Evolutionary conservation across 2,329 filamentous ascomycete genomes (phyloP), one percentile per base, ranked within the genome.

Genomic region (Trichophyton benhamiae): DNA sequence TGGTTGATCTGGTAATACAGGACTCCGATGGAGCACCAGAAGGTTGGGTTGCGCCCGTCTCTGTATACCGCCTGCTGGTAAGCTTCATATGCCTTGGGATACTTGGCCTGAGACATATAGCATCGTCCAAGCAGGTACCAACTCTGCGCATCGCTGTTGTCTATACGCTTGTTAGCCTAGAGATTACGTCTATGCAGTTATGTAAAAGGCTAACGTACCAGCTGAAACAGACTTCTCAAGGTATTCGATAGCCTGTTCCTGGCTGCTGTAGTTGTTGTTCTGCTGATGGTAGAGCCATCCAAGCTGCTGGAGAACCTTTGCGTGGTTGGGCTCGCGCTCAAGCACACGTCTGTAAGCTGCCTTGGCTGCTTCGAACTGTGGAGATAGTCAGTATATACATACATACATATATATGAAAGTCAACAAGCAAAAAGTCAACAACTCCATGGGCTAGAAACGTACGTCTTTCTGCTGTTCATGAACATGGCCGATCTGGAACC

Each of bases 1-100:
- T 99, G 94, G 76, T 97, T 99, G 79, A 99, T 99, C 77, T 97
- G 94, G 77, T 97, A 99, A 75, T 99, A 99, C 63, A 99, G 82
- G 15, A 99, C 94, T 73, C 94, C 94, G 72, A 99, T 99, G 8
- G 92, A 97, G 79, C 94, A 97, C 94, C 94, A 99, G 79, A 97
- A 99, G 1, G 94, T 97, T 17, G 94, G 94, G 73, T 97, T 97
- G 67, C 94, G 87, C 38, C 94, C 94, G 72, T 99, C 94, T 62
- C 94, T 90, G 72, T 99, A 99, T 44, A 99, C 94, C 2, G 94
- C 94, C 78, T 99, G 94, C 73, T 99, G 94, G 74, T 97, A 97
- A 4, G 94, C 92, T 72, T 99, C 94, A 69, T 97, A 97, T 0
- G 94, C 94, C 74, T 97, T 97, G 70, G 92, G 92, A 69, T 97